A percentile compares a stretch with the other conserved stretches of the same genome.
phyloP scores from a whole-genome alignment of 306 rosid genomes.

The Aeschynomene evenia region DNA sequence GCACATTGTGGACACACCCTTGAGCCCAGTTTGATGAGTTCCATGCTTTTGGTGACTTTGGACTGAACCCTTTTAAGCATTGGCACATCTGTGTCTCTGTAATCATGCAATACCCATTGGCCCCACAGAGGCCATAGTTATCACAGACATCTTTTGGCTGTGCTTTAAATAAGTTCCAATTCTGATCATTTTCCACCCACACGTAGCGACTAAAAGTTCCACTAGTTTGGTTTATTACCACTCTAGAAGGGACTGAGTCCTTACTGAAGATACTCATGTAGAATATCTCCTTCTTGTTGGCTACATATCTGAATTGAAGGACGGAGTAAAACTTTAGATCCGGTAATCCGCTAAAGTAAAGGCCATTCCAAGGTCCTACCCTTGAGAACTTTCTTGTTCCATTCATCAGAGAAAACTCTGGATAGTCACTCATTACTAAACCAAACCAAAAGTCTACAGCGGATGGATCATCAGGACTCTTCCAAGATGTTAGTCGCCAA shows the following conservation, averaged over 20 bases:
- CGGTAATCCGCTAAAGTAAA: constrained; percentile 2
- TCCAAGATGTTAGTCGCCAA: constrained; percentile 18
- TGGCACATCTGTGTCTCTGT: not conserved
- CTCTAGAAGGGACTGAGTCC: not conserved
- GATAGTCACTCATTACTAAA: not conserved
- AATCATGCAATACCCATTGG: not conserved
- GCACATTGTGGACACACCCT: constrained; percentile 22
- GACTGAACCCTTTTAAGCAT: not conserved
- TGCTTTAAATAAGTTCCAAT: not conserved
- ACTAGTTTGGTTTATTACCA: not conserved
- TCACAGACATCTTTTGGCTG: not conserved
- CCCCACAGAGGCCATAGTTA: not conserved
- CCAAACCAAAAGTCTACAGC: not conserved
- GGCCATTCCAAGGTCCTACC: constrained; percentile 31
- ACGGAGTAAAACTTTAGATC: not conserved
- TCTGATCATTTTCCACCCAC: not conserved
- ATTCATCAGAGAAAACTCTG: not conserved
- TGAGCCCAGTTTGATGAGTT: constrained; percentile 1
- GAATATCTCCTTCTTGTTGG: not conserved
- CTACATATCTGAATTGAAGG: not conserved
- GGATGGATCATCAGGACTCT: constrained; percentile 31
- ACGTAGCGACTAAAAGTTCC: too few relatives aligned
- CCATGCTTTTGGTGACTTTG: not conserved
- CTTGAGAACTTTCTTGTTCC: not conserved
- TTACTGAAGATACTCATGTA: not conserved